Percentiles rank a stretch among this genome's conserved stretches.
Evolutionary conservation across 306 rosid genomes (phyloP).

Genomic region (Vicia villosa): DNA sequence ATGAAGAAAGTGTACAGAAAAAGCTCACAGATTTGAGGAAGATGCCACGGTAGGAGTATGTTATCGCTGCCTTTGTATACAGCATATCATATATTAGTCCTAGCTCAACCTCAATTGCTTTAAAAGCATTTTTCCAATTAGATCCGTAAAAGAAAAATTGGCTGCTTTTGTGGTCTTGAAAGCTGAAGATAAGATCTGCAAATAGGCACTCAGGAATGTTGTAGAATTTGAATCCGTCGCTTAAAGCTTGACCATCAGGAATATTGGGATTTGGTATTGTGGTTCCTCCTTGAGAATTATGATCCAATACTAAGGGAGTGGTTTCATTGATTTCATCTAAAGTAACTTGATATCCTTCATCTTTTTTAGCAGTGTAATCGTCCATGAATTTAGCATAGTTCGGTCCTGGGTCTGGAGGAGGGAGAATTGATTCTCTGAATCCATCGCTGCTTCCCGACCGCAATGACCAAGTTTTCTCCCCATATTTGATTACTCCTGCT

Average conservation of each 20-base stretch:
- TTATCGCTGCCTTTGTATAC: constrained; percentile 46
- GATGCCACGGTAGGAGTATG: constrained; percentile 11
- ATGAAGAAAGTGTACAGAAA: constrained; percentile 1
- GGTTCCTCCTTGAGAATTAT: constrained; percentile 2
- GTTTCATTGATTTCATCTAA: constrained; percentile 18
- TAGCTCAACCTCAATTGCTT: constrained; percentile 51
- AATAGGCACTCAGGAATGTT: constrained; percentile 34
- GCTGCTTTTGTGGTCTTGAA: constrained; percentile 34
- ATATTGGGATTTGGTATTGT: neutral
- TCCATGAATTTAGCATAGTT: constrained; percentile 43
- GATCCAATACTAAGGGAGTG: neutral
- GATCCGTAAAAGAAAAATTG: constrained; percentile 14
- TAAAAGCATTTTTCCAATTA: constrained; percentile 18
- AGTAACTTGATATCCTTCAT: constrained; percentile 34
- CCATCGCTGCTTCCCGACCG: constrained; percentile 37
- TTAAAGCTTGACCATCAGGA: neutral
- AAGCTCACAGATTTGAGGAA: constrained; percentile 27
- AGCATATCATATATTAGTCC: constrained; percentile 50
- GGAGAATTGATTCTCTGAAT: constrained; percentile 40
- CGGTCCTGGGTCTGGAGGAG: constrained; percentile 36
- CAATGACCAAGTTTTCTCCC: constrained; percentile 41
- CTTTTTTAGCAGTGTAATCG: constrained; percentile 13
- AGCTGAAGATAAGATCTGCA: constrained; percentile 49
- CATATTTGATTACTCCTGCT: constrained; percentile 44
- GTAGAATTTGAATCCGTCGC: constrained; percentile 36